phyloP scores from a whole-genome alignment of 805 yeast species.

The Pichia cephalocereana region DNA sequence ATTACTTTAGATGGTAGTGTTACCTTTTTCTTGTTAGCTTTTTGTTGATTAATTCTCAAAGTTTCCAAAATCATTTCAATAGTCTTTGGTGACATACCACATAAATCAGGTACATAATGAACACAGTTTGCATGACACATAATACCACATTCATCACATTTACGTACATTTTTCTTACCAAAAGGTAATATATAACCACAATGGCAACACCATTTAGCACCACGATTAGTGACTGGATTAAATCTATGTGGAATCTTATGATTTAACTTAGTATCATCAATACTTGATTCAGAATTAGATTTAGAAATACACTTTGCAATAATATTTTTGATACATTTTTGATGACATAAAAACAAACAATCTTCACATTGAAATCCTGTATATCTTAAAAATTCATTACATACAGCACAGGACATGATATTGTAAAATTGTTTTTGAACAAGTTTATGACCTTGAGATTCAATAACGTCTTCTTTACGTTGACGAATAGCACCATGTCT shows the following conservation, averaged over 20 bases:
- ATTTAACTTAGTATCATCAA: constrained; percentile 74
- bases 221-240: constrained; percentile 83
- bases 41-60: constrained; percentile 29
- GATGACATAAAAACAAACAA: constrained; percentile 72
- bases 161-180: constrained; percentile 87
- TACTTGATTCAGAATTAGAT: constrained; percentile 57
- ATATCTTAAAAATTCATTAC: constrained; percentile 89
- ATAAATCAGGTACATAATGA: constrained; percentile 93
- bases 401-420: constrained; percentile 94
- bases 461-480: constrained; percentile 82
- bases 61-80: constrained; percentile 84
- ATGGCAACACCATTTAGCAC: constrained; percentile 99
- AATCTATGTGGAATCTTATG: constrained; percentile 97
- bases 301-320: constrained; percentile 79
- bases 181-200: constrained; percentile 96
- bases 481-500: constrained; percentile 98
- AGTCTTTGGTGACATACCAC: constrained; percentile 98
- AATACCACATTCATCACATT: constrained; percentile 88
- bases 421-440: constrained; percentile 92
- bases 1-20: not conserved
- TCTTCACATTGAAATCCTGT: constrained; percentile 84
- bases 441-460: constrained; percentile 95
- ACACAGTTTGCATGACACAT: constrained; percentile 92
- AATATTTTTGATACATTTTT: constrained; percentile 70
- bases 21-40: not conserved